Percentiles rank a stretch among this genome's conserved stretches.
phyloP scores from a whole-genome alignment of 1,284 basidiomycete genomes.

The Gymnopus androsaceus region DNA sequence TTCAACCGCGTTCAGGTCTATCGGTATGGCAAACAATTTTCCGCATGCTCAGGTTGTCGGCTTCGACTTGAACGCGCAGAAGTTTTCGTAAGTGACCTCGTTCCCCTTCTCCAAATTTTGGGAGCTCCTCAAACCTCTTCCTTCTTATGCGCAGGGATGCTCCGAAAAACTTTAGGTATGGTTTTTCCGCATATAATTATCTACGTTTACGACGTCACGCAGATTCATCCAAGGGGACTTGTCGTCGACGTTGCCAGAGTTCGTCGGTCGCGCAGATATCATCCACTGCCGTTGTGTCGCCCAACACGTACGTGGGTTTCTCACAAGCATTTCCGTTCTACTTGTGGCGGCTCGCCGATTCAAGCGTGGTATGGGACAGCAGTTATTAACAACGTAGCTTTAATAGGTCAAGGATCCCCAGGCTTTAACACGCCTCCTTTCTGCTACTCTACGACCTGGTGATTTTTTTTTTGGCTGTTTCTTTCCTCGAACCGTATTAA shows the following conservation, averaged over 20 bases:
- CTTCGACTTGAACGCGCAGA: conserved; percentile 24
- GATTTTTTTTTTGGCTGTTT: background rate
- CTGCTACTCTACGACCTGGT: conserved; percentile 25
- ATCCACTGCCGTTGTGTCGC: conserved; percentile 30
- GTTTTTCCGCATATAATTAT: background rate
- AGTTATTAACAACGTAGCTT: background rate
- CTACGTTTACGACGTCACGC: background rate
- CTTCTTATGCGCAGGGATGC: conserved; percentile 9
- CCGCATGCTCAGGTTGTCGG: conserved; percentile 26
- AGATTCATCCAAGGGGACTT: conserved; percentile 29
- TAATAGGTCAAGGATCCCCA: conserved; percentile 25
- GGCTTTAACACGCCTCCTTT: conserved; percentile 19
- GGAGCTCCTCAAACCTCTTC: background rate
- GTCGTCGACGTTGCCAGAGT: conserved; percentile 22
- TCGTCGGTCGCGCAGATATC: conserved; percentile 24
- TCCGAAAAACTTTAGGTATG: conserved; percentile 25
- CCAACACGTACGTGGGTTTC: conserved; percentile 27
- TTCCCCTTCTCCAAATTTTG: background rate
- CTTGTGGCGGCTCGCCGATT: too few relatives aligned
- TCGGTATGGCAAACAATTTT: conserved; percentile 26
- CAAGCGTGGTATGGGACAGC: background rate
- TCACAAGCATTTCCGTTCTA: too few relatives aligned
- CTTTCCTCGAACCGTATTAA: background rate
- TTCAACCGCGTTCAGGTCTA: conserved; percentile 23
- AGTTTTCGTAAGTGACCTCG: conserved; percentile 18